Evolutionary conservation across 2,329 filamentous ascomycete species (phyloP).

Genomic region (Cladosporium sp.): DNA sequence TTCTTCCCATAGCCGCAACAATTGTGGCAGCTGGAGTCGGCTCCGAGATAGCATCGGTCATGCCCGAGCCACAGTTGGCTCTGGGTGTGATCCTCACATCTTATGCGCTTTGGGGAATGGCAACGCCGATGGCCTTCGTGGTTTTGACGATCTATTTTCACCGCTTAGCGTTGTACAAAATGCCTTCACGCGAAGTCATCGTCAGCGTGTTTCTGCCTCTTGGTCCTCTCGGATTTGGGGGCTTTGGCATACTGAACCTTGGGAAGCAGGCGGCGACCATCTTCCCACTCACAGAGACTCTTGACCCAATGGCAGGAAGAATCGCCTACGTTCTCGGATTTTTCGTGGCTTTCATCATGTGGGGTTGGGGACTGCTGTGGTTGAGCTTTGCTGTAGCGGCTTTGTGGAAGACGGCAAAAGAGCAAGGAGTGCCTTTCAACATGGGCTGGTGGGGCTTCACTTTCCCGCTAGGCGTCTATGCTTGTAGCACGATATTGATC

Average conservation of each 20-base stretch:
- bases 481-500: conserved; percentile 44
- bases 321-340: conserved; percentile 58
- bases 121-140: conserved; percentile 55
- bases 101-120: conserved; percentile 66
- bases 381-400: conserved; percentile 50
- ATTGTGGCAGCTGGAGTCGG: conserved; percentile 63
- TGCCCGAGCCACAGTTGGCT: conserved; percentile 52
- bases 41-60: conserved; percentile 56
- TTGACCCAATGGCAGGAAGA: conserved; percentile 40
- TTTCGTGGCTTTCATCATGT: conserved; percentile 50
- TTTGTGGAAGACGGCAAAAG: conserved; percentile 35
- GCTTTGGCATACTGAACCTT: conserved; percentile 54
- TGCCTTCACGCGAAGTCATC: conserved; percentile 63
- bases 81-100: conserved; percentile 58
- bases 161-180: conserved; percentile 60
- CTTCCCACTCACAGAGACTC: conserved; percentile 31
- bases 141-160: conserved; percentile 67
- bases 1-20: conserved; percentile 62
- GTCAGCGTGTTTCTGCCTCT: conserved; percentile 65
- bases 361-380: conserved; percentile 54
- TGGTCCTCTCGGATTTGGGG: conserved; percentile 63
- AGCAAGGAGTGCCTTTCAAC: conserved; percentile 50
- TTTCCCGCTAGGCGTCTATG: conserved; percentile 56
- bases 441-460: conserved; percentile 60
- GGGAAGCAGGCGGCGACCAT: conserved; percentile 40